Evolutionary conservation across 805 yeast species (phyloP), one percentile per base, ranked within the genome.

Genomic region (Trichomonascus vanleenenianus): DNA sequence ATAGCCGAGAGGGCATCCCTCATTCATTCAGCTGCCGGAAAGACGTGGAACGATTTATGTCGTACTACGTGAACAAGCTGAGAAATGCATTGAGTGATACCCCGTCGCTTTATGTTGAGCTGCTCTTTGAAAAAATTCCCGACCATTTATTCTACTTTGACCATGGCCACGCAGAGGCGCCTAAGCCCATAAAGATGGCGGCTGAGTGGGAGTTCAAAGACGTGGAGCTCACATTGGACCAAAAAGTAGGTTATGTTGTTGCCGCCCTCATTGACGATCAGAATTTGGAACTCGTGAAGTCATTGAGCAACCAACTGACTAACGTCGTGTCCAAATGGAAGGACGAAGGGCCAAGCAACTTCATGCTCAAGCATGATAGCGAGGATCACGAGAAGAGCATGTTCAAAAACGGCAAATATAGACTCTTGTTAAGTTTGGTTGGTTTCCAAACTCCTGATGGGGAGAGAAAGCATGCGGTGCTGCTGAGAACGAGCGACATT

Each of bases 21-120:
- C 61, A 66, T 38, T 51, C 63, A 0, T 63, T 62, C 15, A 40
- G 64, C 12, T 67, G 79, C 3, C 68, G 86, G 47, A 68, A 66
- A 27, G 87, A 82, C 46, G 74, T 83, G 10, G 81, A 78, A 32
- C 75, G 79, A 39, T 80, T 91, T 53, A 65, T 84, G 31, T 70
- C 72, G 18, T 79, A 81, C 54, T 87, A 72, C 53, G 77, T 86
- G 76, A 72, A 75, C 45, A 75, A 75, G 51, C 70, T 80, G 55
- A 76, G 67, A 40, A 65, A 62, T 57, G 72, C 65, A 48, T 67
- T 72, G 46, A 69, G 63, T 18, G 71, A 60, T 54, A 73, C 80
- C 50, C 89, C 75, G 40, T 67, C 73, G 44, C 72, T 72, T 56
- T 78, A 61, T 51, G 66, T 76, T 4, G 95, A 87, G 56, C 56